A percentile compares a stretch with the other conserved stretches of the same genome.
Conservation (phyloP, 768 basidiomycete species). For the Psilocybe cubensis region DNA sequence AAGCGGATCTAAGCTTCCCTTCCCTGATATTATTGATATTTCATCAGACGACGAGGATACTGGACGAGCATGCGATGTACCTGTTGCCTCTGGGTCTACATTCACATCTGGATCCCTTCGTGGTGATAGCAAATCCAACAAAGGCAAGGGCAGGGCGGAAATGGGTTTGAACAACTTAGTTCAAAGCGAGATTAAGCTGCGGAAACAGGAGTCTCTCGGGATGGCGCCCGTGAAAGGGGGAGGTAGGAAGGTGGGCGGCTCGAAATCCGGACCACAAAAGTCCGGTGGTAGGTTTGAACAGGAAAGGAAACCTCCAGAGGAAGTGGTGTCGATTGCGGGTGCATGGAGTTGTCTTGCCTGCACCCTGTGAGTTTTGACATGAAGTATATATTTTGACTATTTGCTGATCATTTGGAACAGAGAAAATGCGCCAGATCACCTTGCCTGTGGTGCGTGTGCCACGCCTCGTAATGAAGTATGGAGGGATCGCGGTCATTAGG, state of each 20-base stretch:
- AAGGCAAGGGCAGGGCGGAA: constrained; percentile 11
- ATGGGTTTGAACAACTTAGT: constrained; percentile 39
- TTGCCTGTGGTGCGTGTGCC: constrained; percentile 66
- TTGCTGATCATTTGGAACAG: constrained; percentile 32
- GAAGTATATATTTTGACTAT: constrained; percentile 9
- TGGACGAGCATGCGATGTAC: constrained; percentile 27
- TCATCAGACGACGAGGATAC: constrained; percentile 23
- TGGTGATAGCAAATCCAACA: neutral
- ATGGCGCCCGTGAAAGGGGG: constrained; percentile 37
- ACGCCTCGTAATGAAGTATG: constrained; percentile 49
- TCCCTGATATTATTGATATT: constrained; percentile 19
- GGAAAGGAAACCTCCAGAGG: neutral
- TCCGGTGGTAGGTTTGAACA: neutral
- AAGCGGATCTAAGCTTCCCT: constrained; percentile 8
- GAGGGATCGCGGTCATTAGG: neutral
- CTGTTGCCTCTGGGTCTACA: constrained; percentile 37
- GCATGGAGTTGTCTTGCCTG: constrained; percentile 63
- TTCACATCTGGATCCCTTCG: constrained; percentile 22
- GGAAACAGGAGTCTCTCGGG: constrained; percentile 49
- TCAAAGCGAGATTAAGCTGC: constrained; percentile 45
- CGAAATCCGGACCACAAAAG: neutral
- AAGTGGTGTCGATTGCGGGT: neutral
- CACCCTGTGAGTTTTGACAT: constrained; percentile 55
- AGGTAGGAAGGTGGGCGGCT: constrained; percentile 17
- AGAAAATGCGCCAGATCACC: constrained; percentile 52